phyloP scores from a whole-genome alignment of 306 rosid species.

The Psophocarpus tetragonolobus region DNA sequence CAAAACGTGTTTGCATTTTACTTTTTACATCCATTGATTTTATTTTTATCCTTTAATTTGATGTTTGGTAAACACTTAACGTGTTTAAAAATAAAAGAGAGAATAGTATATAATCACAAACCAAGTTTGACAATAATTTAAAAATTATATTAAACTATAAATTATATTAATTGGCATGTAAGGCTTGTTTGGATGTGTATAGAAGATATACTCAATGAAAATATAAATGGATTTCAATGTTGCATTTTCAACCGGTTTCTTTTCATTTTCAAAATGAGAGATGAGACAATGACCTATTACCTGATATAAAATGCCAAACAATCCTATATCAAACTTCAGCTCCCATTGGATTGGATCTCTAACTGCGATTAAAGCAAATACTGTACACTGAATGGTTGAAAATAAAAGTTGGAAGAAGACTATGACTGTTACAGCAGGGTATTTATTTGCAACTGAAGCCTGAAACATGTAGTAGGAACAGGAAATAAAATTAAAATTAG shows the following conservation, averaged over 20 bases:
- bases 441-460: slow-evolving; percentile 40
- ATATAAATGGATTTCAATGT: neutral
- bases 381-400: slow-evolving; percentile 26
- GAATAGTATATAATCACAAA: too few relatives aligned
- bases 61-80: too few relatives aligned
- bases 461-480: slow-evolving; percentile 21
- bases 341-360: slow-evolving; percentile 44
- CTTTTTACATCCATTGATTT: too few relatives aligned
- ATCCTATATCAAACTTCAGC: slow-evolving; percentile 34
- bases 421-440: slow-evolving; percentile 33
- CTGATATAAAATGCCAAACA: slow-evolving; percentile 41
- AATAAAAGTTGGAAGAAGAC: slow-evolving; percentile 38
- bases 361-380: slow-evolving; percentile 32
- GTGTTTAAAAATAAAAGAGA: too few relatives aligned
- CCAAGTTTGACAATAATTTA: too few relatives aligned
- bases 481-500: neutral
- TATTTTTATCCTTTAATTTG: too few relatives aligned
- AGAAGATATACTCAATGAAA: neutral
- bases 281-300: neutral
- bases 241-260: neutral
- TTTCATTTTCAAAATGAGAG: neutral
- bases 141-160: too few relatives aligned
- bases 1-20: too few relatives aligned
- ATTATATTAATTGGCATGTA: too few relatives aligned
- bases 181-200: too few relatives aligned